Evolutionary conservation across 2,329 filamentous ascomycete genomes (phyloP), one percentile per base, ranked within the genome.

Genomic region (Ceratocystis destructans): DNA sequence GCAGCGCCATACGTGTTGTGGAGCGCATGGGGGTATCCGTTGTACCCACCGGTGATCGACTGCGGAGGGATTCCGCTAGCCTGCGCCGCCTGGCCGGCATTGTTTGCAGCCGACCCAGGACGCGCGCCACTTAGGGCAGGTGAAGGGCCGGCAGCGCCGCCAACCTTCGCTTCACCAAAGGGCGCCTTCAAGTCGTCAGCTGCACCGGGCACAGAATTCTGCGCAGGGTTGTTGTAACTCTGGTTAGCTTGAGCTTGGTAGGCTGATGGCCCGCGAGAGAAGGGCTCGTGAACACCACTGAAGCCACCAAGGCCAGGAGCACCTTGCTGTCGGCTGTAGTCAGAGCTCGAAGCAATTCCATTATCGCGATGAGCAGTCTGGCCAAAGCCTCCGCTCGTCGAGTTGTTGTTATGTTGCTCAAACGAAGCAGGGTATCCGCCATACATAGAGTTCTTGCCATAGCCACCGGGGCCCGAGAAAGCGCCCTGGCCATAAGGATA

Each of bases 351-450:
- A 65, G 76, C 76, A 57, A 82, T 72, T 41, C 75, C 79, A 70
- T 75, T 80, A 62, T 83, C 81, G 46, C 82, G 79, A 28, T 82
- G 76, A 57, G 80, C 78, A 7, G 81, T 79, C 69, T 82, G 82
- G 8, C 77, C 79, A 69, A 84, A 85, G 6, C 79, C 77, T 1
- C 72, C 77, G 53, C 77, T 80, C n/a, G 81, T 79, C 2, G 81
- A 82, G 12, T 80, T 80, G 61, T 73, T 74, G 70, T 84, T 82
- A 50, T 57, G 53, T 31, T 57, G 53, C 59, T 83, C 82, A 67
- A 83, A 84, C 0, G 77, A 79, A 70, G 82, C 82, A 62, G 79
- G 80, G 68, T 84, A 85, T 72, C 82, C 80, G 64, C 78, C 79
- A 69, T 85, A 85, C 70, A 80, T 76, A 67, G 76, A 77, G 45